These are phyloP conservation scores for Hydrangea macrophylla DNA, from an alignment of 148 eudicot genomes.

Conservation along the genomic window DNA sequence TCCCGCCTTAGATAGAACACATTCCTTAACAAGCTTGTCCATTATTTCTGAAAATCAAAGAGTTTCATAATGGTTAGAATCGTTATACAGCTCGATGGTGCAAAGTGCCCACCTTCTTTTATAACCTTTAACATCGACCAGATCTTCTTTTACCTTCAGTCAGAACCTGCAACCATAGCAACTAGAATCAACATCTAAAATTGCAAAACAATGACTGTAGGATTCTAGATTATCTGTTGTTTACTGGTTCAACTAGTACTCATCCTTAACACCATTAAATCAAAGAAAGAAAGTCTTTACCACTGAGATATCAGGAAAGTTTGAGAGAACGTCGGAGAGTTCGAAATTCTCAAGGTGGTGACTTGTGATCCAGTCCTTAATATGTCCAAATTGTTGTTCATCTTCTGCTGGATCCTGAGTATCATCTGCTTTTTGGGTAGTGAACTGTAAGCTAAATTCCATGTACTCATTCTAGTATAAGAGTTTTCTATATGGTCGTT, in stretches of 20 bases:
- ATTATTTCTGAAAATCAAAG: conserved; percentile 60
- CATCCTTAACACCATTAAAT: not conserved
- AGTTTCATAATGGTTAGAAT: conserved; percentile 3
- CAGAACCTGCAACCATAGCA: conserved; percentile 59
- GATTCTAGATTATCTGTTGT: not conserved
- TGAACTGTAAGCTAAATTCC: not conserved
- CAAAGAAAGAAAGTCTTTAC: conserved; percentile 33
- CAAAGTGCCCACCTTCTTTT: not conserved
- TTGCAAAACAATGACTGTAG: not conserved
- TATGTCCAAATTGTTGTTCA: conserved; percentile 66
- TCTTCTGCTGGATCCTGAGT: conserved; percentile 89
- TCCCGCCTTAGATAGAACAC: conserved; percentile 47
- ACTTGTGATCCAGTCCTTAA: conserved; percentile 80
- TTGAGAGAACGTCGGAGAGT: conserved; percentile 63
- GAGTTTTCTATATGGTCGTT: not conserved
- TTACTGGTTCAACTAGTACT: not conserved
- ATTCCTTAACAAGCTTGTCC: conserved; percentile 75
- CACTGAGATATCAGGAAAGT: conserved; percentile 79
- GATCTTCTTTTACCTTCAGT: conserved; percentile 59
- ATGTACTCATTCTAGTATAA: not conserved
- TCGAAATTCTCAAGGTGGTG: conserved; percentile 57
- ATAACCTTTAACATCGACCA: conserved; percentile 10
- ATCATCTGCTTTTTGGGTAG: conserved; percentile 45
- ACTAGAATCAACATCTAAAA: not conserved
- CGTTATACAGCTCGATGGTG: not conserved